A percentile compares a stretch with the other conserved stretches of the same genome.
Evolutionary conservation across 441 rosid genomes (phyloP).

Genomic region (Aquilaria agallochum): DNA sequence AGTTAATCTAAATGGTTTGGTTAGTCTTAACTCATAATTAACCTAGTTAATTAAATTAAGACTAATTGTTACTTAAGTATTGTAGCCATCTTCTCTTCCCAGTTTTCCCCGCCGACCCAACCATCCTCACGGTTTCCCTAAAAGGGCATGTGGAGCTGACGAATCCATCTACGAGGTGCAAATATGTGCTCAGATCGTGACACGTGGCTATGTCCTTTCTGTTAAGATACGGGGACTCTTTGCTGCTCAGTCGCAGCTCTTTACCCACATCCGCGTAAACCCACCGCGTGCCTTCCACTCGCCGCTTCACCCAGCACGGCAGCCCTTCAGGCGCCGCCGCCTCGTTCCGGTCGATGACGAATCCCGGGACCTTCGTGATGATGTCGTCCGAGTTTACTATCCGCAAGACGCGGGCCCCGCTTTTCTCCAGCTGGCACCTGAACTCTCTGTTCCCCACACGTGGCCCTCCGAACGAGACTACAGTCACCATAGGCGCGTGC

Average conservation of each 20-base stretch:
- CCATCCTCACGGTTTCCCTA: slow-evolving; percentile 25
- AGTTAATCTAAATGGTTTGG: too few species aligned
- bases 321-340: slow-evolving; percentile 11
- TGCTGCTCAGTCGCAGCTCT: slow-evolving; percentile 38
- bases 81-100: background rate
- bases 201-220: slow-evolving; percentile 26
- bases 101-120: slow-evolving; percentile 11
- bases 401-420: slow-evolving; percentile 34
- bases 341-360: slow-evolving; percentile 27
- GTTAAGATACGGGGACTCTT: slow-evolving; percentile 24
- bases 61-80: too few species aligned
- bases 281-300: slow-evolving; percentile 22
- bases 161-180: slow-evolving; percentile 39
- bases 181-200: slow-evolving; percentile 38
- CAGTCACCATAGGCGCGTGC: slow-evolving; percentile 31
- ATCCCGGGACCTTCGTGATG: slow-evolving; percentile 44
- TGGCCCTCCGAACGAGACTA: slow-evolving; percentile 45
- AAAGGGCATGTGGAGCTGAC: slow-evolving; percentile 51
- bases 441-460: slow-evolving; percentile 42
- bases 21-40: too few species aligned
- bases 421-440: slow-evolving; percentile 26
- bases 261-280: slow-evolving; percentile 41
- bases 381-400: slow-evolving; percentile 44
- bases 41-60: too few species aligned
- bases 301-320: slow-evolving; percentile 28